Percentiles rank a stretch among this genome's conserved stretches.
Evolutionary conservation across 1,284 basidiomycete genomes (phyloP).

Genomic region (Heterobasidion occidentale): DNA sequence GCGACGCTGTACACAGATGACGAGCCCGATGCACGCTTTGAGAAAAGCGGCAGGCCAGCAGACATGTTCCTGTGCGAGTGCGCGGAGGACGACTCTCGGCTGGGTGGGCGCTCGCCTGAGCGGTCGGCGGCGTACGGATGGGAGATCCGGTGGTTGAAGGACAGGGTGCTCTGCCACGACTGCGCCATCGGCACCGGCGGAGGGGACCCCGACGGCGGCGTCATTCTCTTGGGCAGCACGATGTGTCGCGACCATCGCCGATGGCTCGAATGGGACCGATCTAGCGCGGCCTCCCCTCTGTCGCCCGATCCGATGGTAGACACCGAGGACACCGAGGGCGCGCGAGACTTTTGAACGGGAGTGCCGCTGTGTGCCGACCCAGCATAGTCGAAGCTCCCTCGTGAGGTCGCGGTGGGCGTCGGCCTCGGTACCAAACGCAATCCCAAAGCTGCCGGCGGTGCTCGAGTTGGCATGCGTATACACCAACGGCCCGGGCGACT

Average conservation of each 20-base stretch:
- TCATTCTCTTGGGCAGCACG: slow-evolving; percentile 40
- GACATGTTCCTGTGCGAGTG: slow-evolving; percentile 27
- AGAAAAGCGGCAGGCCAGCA: slow-evolving; percentile 39
- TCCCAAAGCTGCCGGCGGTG: slow-evolving; percentile 27
- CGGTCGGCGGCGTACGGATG: slow-evolving; percentile 23
- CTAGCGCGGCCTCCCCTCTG: slow-evolving; percentile 27
- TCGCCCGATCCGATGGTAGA: slow-evolving; percentile 42
- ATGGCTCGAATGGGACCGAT: slow-evolving; percentile 25
- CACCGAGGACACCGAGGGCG: slow-evolving; percentile 43
- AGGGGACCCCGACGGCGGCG: slow-evolving; percentile 51
- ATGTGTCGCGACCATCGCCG: slow-evolving; percentile 56
- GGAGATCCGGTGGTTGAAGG: slow-evolving; percentile 6
- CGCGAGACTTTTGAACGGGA: slow-evolving; percentile 30
- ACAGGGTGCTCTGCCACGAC: slow-evolving; percentile 3
- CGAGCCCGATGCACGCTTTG: slow-evolving; percentile 45
- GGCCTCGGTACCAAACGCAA: slow-evolving; percentile 2
- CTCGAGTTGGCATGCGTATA: slow-evolving; percentile 27
- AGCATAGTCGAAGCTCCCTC: neutral
- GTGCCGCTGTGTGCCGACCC: slow-evolving; percentile 21
- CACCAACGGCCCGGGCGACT: slow-evolving; percentile 10
- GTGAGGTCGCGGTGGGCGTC: slow-evolving; percentile 3
- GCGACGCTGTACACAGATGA: slow-evolving; percentile 45
- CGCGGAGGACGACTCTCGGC: slow-evolving; percentile 33
- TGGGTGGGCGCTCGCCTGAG: slow-evolving; percentile 24
- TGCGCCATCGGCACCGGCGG: slow-evolving; percentile 30